phyloP scores from a whole-genome alignment of 2,329 filamentous ascomycete species.

The Ophiostoma pallidulum region DNA sequence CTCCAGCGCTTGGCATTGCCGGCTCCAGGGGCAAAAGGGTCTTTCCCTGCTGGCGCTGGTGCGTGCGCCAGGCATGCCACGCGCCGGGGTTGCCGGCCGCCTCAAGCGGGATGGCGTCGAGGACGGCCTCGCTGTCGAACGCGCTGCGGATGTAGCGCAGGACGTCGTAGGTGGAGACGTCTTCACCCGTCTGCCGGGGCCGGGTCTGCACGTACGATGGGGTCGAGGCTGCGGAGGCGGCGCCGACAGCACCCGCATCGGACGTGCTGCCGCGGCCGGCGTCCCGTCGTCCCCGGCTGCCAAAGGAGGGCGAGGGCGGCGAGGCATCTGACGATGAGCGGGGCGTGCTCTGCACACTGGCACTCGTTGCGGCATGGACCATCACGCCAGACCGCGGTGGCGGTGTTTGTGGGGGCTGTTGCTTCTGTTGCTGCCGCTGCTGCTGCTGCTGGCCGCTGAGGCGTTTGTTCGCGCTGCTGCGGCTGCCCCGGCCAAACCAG shows the following conservation, averaged over 20 bases:
- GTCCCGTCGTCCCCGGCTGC: background rate
- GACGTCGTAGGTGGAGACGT: constrained; percentile 54
- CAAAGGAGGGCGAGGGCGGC: constrained; percentile 17
- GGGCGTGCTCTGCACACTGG: constrained; percentile 24
- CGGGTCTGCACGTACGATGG: constrained; percentile 33
- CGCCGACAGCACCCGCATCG: constrained; percentile 18
- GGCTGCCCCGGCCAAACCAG: constrained; percentile 65
- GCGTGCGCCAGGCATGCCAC: constrained; percentile 84
- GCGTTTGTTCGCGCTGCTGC: constrained; percentile 37
- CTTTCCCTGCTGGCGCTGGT: constrained; percentile 39
- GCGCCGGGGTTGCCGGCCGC: constrained; percentile 84
- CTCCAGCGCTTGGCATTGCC: too few species aligned
- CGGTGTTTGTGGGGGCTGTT: background rate
- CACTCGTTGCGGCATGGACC: too few species aligned
- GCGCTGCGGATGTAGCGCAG: constrained; percentile 72
- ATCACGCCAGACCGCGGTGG: constrained; percentile 20
- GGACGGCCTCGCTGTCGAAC: constrained; percentile 66
- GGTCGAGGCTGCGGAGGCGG: constrained; percentile 14
- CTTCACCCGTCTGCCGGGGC: constrained; percentile 24
- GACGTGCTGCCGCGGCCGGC: background rate
- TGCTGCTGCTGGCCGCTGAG: constrained; percentile 29
- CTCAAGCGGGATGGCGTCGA: constrained; percentile 71
- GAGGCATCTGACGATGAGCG: too few species aligned
- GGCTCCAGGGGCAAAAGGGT: too few species aligned
- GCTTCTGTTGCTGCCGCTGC: constrained; percentile 19